A percentile compares a stretch with the other conserved stretches of the same genome.
Evolutionary conservation across 2,329 filamentous ascomycete species (phyloP).

Genomic region (Apiospora koreana): DNA sequence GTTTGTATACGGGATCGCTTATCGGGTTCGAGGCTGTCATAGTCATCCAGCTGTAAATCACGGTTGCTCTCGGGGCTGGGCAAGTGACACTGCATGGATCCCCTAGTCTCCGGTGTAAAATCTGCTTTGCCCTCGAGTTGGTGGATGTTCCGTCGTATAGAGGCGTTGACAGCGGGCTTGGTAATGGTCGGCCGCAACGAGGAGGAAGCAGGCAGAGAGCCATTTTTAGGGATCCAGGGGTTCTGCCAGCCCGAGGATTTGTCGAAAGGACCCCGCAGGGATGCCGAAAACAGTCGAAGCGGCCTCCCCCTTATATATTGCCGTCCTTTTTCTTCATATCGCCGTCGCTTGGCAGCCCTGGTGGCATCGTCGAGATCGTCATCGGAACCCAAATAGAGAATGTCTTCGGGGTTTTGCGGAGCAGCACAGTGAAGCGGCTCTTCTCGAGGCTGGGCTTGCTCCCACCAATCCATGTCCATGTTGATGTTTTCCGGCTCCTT

Average conservation of each 20-base stretch:
- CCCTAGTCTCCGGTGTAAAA: slow-evolving; percentile 16
- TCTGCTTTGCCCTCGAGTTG: slow-evolving; percentile 12
- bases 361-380: slow-evolving; percentile 53
- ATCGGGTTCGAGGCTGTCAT: slow-evolving; percentile 18
- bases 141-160: slow-evolving; percentile 14
- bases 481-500: background rate
- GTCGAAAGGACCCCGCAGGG: slow-evolving; percentile 63
- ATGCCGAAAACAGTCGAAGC: slow-evolving; percentile 60
- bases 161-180: slow-evolving; percentile 15
- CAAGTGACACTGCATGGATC: slow-evolving; percentile 40
- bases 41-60: slow-evolving; percentile 21
- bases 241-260: slow-evolving; percentile 50
- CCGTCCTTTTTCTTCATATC: slow-evolving; percentile 61
- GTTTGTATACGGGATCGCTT: slow-evolving; percentile 25
- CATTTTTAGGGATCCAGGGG: slow-evolving; percentile 46
- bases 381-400: slow-evolving; percentile 59
- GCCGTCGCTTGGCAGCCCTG: slow-evolving; percentile 49
- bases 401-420: slow-evolving; percentile 40
- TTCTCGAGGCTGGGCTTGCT: slow-evolving; percentile 23
- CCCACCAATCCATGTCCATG: slow-evolving; percentile 4
- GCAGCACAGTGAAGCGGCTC: slow-evolving; percentile 52
- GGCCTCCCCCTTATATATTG: slow-evolving; percentile 58
- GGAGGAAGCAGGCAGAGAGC: background rate
- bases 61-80: slow-evolving; percentile 36
- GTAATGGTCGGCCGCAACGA: slow-evolving; percentile 11